A percentile compares a stretch with the other conserved stretches of the same genome.
Conservation (phyloP, 2,329 filamentous ascomycete genomes). For the Remersonia thermophila region DNA sequence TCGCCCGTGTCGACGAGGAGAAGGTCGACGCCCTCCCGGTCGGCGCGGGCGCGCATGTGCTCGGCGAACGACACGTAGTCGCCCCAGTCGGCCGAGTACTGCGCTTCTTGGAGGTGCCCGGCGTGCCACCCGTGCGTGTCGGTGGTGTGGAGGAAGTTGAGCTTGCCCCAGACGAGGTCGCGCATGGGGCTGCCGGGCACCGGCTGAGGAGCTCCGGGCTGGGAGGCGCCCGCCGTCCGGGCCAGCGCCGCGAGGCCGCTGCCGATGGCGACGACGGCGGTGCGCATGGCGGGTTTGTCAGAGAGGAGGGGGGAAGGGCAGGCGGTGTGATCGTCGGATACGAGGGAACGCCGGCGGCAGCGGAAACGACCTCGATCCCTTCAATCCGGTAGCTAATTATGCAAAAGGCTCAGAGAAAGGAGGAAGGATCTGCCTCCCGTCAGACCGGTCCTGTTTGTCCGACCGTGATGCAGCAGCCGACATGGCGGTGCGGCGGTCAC, state of each 20-base stretch:
- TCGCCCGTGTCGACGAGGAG: slow-evolving; percentile 95
- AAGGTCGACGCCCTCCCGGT: slow-evolving; percentile 67
- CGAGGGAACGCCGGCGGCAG: too few species aligned
- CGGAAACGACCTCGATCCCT: too few species aligned
- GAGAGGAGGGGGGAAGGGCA: too few species aligned
- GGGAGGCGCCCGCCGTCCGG: slow-evolving; percentile 37
- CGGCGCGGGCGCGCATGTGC: slow-evolving; percentile 67
- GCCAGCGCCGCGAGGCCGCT: slow-evolving; percentile 25
- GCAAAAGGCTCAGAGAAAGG: too few species aligned
- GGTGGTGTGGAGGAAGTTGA: slow-evolving; percentile 96
- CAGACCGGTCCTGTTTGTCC: too few species aligned
- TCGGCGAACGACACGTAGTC: slow-evolving; percentile 90
- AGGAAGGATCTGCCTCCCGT: too few species aligned
- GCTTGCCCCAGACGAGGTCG: slow-evolving; percentile 77
- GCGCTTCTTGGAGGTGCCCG: slow-evolving; percentile 82
- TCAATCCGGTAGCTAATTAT: too few species aligned
- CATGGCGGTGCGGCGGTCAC: too few species aligned
- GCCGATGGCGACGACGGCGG: slow-evolving; percentile 23
- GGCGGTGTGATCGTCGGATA: too few species aligned
- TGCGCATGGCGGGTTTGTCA: too few species aligned
- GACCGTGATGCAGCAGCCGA: too few species aligned
- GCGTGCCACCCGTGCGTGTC: slow-evolving; percentile 94
- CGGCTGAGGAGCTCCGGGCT: slow-evolving; percentile 70
- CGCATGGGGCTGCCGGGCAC: slow-evolving; percentile 69
- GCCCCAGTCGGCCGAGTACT: slow-evolving; percentile 94